These are phyloP conservation scores for Chlorencoelia australis DNA, from an alignment of 2,329 filamentous ascomycete genomes.

Conservation along the genomic window DNA sequence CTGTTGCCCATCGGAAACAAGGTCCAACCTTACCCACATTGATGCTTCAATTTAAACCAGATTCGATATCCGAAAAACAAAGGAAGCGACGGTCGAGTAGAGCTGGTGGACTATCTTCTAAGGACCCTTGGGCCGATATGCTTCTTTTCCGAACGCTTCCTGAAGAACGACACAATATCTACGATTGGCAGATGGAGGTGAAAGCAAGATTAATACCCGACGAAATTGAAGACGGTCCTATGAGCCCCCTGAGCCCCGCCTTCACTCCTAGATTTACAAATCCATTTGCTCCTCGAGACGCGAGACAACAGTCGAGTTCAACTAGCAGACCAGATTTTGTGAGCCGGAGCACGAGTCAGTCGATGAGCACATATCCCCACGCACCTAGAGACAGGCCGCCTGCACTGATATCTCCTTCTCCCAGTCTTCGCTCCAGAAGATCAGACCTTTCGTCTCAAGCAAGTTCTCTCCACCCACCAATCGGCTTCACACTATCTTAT, in stretches of 20 bases:
- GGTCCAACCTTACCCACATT: slow-evolving; percentile 49
- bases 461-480: slow-evolving; percentile 31
- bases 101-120: slow-evolving; percentile 40
- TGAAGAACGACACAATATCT: slow-evolving; percentile 43
- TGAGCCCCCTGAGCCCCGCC: slow-evolving; percentile 20
- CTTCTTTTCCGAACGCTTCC: slow-evolving; percentile 46
- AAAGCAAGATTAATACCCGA: slow-evolving; percentile 27
- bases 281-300: slow-evolving; percentile 21
- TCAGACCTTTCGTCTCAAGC: slow-evolving; percentile 46
- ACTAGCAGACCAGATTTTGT: slow-evolving; percentile 28
- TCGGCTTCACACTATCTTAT: slow-evolving; percentile 35
- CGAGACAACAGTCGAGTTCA: slow-evolving; percentile 11
- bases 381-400: slow-evolving; percentile 32
- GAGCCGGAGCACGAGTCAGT: slow-evolving; percentile 39
- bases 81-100: slow-evolving; percentile 56
- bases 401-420: slow-evolving; percentile 46
- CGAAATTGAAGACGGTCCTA: slow-evolving; percentile 13
- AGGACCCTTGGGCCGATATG: slow-evolving; percentile 27
- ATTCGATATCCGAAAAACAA: slow-evolving; percentile 44
- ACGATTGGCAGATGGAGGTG: slow-evolving; percentile 45
- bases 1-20: slow-evolving; percentile 51
- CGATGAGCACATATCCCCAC: slow-evolving; percentile 34
- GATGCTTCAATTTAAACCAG: slow-evolving; percentile 42
- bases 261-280: slow-evolving; percentile 22
- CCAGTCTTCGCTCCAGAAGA: slow-evolving; percentile 49